Evolutionary conservation across 176 grass and related monocot genomes (phyloP).

Genomic region (Juncus effusus): DNA sequence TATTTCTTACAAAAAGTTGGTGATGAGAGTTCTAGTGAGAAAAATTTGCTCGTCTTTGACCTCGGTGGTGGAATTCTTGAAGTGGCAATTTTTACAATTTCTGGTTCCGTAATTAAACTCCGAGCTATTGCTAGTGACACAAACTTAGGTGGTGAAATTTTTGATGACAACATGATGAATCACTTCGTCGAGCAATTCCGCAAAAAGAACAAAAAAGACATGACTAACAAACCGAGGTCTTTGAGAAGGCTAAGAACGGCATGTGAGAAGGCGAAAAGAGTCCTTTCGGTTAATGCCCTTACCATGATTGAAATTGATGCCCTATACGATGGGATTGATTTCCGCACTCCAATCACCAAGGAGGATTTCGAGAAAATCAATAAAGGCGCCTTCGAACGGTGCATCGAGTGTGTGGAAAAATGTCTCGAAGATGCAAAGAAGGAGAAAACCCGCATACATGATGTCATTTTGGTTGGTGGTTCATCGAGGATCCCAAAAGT

Average conservation of each 20-base stretch:
- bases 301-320: conserved; percentile 7
- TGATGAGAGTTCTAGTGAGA: not conserved
- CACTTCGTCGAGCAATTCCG: not conserved
- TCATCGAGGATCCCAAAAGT: conserved; percentile 1
- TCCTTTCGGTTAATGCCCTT: not conserved
- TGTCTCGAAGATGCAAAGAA: not conserved
- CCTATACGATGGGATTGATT: conserved; percentile 10
- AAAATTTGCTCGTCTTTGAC: conserved; percentile 7
- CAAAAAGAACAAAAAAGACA: not conserved
- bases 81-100: conserved; percentile 9
- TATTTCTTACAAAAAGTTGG: not conserved
- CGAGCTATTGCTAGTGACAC: not conserved
- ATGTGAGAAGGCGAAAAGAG: conserved; percentile 15
- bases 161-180: conserved; percentile 7
- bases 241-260: conserved; percentile 13
- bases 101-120: not conserved
- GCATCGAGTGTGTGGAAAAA: not conserved
- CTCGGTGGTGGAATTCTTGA: conserved; percentile 8
- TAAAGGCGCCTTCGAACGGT: not conserved
- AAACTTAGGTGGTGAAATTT: conserved; percentile 8
- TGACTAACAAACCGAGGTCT: not conserved
- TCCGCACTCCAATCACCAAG: not conserved
- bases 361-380: not conserved
- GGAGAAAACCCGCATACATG: not conserved
- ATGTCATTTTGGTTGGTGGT: conserved; percentile 12